phyloP scores from a whole-genome alignment of 2,329 filamentous ascomycete genomes.

The Calonectria hawksworthii region DNA sequence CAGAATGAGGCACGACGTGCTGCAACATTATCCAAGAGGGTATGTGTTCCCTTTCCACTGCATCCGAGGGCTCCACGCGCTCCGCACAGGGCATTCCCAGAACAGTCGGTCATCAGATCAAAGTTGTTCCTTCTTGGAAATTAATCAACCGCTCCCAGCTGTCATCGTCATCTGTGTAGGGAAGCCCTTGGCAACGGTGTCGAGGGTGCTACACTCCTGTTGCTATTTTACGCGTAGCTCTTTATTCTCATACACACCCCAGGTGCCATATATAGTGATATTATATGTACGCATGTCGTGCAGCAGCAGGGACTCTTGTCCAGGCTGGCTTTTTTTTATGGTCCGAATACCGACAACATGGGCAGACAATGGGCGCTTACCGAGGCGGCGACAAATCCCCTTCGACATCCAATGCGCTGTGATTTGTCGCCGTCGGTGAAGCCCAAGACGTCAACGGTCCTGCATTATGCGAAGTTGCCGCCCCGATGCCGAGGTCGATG shows the following conservation, averaged over 20 bases:
- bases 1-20: slow-evolving; percentile 15
- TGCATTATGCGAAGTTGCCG: slow-evolving; percentile 18
- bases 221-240: slow-evolving; percentile 4
- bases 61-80: slow-evolving; percentile 32
- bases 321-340: slow-evolving; percentile 31
- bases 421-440: slow-evolving; percentile 45
- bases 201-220: neutral
- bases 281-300: slow-evolving; percentile 49
- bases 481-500: slow-evolving; percentile 18
- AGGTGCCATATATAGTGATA: slow-evolving; percentile 35
- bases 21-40: slow-evolving; percentile 20
- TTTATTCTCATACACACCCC: slow-evolving; percentile 33
- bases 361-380: slow-evolving; percentile 41
- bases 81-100: slow-evolving; percentile 24
- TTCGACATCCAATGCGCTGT: slow-evolving; percentile 39
- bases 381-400: slow-evolving; percentile 42
- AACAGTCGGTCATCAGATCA: slow-evolving; percentile 36
- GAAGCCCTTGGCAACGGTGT: neutral
- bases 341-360: slow-evolving; percentile 47
- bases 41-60: slow-evolving; percentile 29
- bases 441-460: slow-evolving; percentile 36
- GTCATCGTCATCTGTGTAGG: slow-evolving; percentile 34
- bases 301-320: slow-evolving; percentile 41
- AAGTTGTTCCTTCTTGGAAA: slow-evolving; percentile 32
- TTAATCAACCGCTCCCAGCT: slow-evolving; percentile 32